Base-by-base conservation (phyloP, 2,329 filamentous ascomycete genomes). In the Fonsecaea erecta region DNA sequence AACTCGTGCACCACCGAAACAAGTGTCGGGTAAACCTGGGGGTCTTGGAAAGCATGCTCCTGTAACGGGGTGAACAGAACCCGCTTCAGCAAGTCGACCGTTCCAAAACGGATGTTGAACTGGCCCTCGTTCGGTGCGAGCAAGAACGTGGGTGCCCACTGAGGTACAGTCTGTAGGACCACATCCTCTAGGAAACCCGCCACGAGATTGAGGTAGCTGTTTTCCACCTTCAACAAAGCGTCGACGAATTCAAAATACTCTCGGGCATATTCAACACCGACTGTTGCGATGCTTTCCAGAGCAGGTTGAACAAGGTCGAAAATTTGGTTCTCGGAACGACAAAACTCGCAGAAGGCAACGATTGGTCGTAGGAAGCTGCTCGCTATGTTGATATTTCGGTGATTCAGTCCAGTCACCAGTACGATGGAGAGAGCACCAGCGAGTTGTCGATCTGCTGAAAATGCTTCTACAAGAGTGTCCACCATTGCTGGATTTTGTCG, bases 321-420 rank as follows among this genome's bases (percentile, higher is more conserved):
- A 40, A 82, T 74, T 37, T 76, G 74, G n/a, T 74, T 72, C 40
- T 76, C 73, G 32, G 77, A 74, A 8, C 75, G 74, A 51, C 76
- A 75, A 59, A 71, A 71, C 55, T 77, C 73, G 66, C 87, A 83
- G 71, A 88, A 90, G 0, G 80, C 74, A 34, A 82, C 73, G 2
- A 85, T 84, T 16, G 82, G 84, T n/a, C 84, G 82, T 18, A 91
- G 78, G 71, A 83, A 90, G 1, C 86, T 83, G 16, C 81, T 79
- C 16, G 83, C 81, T 12, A 84, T 81, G 18, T 81, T 82, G 53
- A 90, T 84, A 26, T 64, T 62, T 16, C 83, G 84, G 46, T 77
- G 77, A 65, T 83, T 79, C 46, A 91, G 74, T 0, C 85, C 85
- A 51, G 78, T 75, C 43, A 82, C 81, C 1, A 92, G 79, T 52